phyloP scores from a whole-genome alignment of 2,329 filamentous ascomycete species.

The Tolypocladium album region DNA sequence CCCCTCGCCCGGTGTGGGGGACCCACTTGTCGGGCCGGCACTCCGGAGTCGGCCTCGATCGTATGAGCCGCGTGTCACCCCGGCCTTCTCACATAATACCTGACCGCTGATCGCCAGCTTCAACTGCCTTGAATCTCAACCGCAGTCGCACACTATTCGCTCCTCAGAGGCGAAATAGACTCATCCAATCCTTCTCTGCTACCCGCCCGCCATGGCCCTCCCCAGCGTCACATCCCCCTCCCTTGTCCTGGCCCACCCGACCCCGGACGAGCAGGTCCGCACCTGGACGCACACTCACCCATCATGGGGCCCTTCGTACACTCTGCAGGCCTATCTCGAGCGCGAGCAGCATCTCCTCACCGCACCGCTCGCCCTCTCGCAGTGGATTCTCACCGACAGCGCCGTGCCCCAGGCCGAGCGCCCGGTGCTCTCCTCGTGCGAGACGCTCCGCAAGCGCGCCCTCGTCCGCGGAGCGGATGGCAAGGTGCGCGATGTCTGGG shows the following conservation, averaged over 20 bases:
- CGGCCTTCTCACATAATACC: not conserved
- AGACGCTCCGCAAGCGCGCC: constrained; percentile 50
- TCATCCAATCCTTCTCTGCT: not conserved
- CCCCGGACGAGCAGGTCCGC: constrained; percentile 37
- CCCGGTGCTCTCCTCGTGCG: constrained; percentile 52
- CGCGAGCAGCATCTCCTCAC: constrained; percentile 48
- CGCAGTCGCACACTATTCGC: not conserved
- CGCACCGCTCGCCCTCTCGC: constrained; percentile 46
- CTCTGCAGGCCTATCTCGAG: constrained; percentile 42
- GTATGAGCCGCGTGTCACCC: not conserved
- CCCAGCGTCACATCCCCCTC: constrained; percentile 11
- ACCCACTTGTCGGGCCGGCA: not conserved
- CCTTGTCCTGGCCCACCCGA: constrained; percentile 42
- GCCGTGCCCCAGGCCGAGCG: constrained; percentile 25
- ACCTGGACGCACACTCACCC: constrained; percentile 46
- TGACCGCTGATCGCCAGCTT: not conserved
- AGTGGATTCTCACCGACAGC: constrained; percentile 52
- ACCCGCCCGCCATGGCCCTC: constrained; percentile 1
- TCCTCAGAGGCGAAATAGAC: not conserved
- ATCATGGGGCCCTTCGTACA: constrained; percentile 49
- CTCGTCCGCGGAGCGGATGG: constrained; percentile 29
- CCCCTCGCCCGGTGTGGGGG: not conserved
- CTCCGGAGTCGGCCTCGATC: not conserved
- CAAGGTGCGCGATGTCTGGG: constrained; percentile 39
- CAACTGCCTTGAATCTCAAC: not conserved